Evolutionary conservation across 2,329 filamentous ascomycete species (phyloP).

Genomic region (Sporothrix curviconia): DNA sequence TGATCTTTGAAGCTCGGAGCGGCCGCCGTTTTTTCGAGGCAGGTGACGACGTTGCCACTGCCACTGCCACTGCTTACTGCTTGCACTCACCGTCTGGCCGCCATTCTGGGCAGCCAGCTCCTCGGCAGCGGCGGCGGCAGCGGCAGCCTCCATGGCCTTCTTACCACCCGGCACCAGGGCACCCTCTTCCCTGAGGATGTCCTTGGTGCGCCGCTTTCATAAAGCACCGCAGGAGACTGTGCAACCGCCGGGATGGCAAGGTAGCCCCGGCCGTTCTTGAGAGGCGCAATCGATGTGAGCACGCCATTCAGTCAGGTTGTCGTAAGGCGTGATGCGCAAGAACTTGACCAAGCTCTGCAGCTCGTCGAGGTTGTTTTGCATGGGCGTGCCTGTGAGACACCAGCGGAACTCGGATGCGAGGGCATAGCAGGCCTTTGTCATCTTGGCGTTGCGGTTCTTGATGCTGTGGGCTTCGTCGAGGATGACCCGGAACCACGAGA

Average conservation of each 20-base stretch:
- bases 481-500: conserved; percentile 93
- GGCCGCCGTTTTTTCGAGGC: conserved; percentile 11
- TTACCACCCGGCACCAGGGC: conserved; percentile 73
- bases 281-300: conserved; percentile 80
- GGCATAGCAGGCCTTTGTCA: conserved; percentile 85
- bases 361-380: conserved; percentile 98
- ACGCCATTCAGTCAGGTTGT: conserved; percentile 81
- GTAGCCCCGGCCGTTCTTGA: conserved; percentile 85
- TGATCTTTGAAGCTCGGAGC: conserved; percentile 78
- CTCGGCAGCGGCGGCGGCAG: conserved; percentile 29
- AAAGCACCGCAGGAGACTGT: conserved; percentile 80
- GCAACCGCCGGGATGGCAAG: conserved; percentile 81
- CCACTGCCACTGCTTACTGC: too few relatives aligned
- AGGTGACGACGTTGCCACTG: too few relatives aligned
- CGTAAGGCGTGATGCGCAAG: conserved; percentile 83
- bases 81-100: conserved; percentile 18
- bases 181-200: conserved; percentile 84
- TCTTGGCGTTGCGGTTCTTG: conserved; percentile 96
- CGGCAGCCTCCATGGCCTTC: conserved; percentile 35
- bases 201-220: conserved; percentile 99
- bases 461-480: conserved; percentile 96
- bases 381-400: conserved; percentile 92
- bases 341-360: conserved; percentile 91
- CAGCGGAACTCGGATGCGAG: conserved; percentile 82
- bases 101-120: conserved; percentile 36